These are phyloP conservation scores for Camptophora hylomeconis DNA, from an alignment of 2,329 filamentous ascomycete genomes.

Conservation along the genomic window DNA sequence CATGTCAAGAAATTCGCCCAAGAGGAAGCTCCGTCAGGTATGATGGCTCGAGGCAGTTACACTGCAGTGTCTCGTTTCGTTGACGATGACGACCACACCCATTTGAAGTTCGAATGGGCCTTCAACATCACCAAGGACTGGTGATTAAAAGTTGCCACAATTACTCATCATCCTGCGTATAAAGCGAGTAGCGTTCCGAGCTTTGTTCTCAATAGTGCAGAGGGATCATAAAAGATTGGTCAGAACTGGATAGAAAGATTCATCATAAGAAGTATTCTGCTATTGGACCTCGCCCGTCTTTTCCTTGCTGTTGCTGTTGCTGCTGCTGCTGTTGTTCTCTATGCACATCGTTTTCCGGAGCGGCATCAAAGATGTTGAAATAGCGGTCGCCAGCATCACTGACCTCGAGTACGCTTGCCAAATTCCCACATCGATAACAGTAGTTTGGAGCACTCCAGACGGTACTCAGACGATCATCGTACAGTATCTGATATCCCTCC, in stretches of 20 bases:
- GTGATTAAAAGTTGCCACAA: conserved; percentile 29
- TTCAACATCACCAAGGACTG: conserved; percentile 97
- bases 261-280: conserved; percentile 58
- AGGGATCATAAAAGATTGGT: background rate
- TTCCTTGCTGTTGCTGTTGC: conserved; percentile 34
- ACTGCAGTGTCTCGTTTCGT: conserved; percentile 80
- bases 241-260: background rate
- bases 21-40: conserved; percentile 83
- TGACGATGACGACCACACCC: conserved; percentile 84
- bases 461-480: conserved; percentile 85
- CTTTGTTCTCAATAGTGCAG: no score
- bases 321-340: conserved; percentile 66
- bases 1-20: conserved; percentile 76
- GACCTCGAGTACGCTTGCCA: conserved; percentile 93
- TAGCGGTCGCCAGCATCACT: conserved; percentile 84
- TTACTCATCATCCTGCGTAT: background rate
- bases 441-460: conserved; percentile 98
- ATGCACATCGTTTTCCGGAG: conserved; percentile 86
- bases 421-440: conserved; percentile 89
- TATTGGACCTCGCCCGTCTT: conserved; percentile 58
- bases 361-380: conserved; percentile 96
- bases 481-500: conserved; percentile 93
- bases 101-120: conserved; percentile 88
- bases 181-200: background rate
- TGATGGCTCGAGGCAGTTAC: conserved; percentile 84